A percentile compares a stretch with the other conserved stretches of the same genome.
These are phyloP conservation scores for Tetrastigma voinierianum DNA, from an alignment of 164 flowering plant species.

Conservation along the genomic window DNA sequence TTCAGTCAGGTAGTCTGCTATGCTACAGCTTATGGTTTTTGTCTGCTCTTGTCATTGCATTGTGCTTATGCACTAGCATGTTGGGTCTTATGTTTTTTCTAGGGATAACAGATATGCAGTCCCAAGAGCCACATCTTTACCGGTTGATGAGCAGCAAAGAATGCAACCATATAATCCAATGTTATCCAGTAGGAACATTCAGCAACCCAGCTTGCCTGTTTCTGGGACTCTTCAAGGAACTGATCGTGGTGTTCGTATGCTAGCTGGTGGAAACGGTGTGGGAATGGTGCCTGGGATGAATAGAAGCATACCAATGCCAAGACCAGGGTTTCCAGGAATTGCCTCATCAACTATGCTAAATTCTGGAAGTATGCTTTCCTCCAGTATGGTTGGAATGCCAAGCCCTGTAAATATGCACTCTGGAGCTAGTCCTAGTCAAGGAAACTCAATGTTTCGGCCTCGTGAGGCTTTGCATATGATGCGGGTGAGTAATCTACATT, in stretches of 20 bases:
- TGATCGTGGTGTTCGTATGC: conserved; percentile 66
- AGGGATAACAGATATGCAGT: conserved; percentile 66
- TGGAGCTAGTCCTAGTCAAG: conserved; percentile 67
- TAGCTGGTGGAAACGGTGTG: conserved; percentile 66
- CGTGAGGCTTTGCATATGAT: conserved; percentile 73
- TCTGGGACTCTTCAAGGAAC: conserved; percentile 51
- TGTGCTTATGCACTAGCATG: neutral
- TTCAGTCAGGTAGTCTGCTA: conserved; percentile 52
- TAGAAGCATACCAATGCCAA: conserved; percentile 66
- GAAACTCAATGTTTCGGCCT: conserved; percentile 64
- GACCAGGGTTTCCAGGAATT: conserved; percentile 81
- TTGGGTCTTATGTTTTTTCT: conserved; percentile 5
- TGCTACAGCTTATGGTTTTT: neutral
- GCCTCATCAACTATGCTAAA: conserved; percentile 58
- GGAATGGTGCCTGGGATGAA: conserved; percentile 61
- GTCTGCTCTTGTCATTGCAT: neutral
- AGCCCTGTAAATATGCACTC: conserved; percentile 62
- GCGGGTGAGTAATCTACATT: conserved; percentile 53
- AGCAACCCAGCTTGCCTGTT: conserved; percentile 50
- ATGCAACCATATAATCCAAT: conserved; percentile 69
- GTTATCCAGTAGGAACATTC: conserved; percentile 59
- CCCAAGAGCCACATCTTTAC: conserved; percentile 52
- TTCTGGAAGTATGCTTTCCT: conserved; percentile 65
- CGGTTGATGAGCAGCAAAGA: conserved; percentile 82
- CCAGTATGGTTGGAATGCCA: conserved; percentile 59